Percentiles rank a stretch among this genome's conserved stretches.
These are phyloP conservation scores for Claviceps purpurea DNA, from an alignment of 2,329 filamentous ascomycete species.

Conservation along the genomic window DNA sequence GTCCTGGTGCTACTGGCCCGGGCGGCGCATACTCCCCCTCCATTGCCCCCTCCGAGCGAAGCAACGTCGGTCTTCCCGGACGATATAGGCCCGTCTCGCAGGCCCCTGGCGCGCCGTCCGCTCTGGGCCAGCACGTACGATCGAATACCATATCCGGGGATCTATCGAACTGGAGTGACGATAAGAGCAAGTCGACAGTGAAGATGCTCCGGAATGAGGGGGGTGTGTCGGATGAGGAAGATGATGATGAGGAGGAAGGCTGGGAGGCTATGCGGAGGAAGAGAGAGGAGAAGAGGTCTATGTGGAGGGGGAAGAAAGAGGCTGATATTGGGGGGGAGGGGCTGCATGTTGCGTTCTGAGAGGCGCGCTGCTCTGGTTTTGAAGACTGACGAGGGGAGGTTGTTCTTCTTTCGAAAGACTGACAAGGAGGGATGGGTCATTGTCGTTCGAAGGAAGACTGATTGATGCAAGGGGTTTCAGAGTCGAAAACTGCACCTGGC, in stretches of 20 bases:
- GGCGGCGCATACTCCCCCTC: constrained; percentile 66
- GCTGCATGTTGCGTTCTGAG: constrained; percentile 33
- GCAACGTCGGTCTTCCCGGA: constrained; percentile 79
- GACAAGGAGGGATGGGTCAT: no score
- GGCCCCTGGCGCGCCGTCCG: constrained; percentile 22
- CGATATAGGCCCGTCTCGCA: constrained; percentile 84
- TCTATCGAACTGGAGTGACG: constrained; percentile 18
- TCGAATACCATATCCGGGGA: constrained; percentile 21
- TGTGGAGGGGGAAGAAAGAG: constrained; percentile 50
- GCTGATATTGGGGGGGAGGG: constrained; percentile 25
- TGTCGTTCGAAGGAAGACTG: no score
- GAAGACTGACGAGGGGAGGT: constrained; percentile 2
- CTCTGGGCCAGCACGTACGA: constrained; percentile 17
- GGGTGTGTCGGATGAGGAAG: constrained; percentile 8
- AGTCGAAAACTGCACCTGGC: no score
- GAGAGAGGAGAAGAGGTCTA: constrained; percentile 52
- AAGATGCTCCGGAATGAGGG: constrained; percentile 28
- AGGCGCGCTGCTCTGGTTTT: constrained; percentile 33
- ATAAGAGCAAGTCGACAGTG: constrained; percentile 20
- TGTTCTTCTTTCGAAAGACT: no score
- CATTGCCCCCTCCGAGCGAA: constrained; percentile 89
- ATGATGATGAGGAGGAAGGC: constrained; percentile 52
- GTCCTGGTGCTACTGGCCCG: constrained; percentile 7
- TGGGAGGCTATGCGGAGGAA: constrained; percentile 61
- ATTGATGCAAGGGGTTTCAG: no score